Base-by-base conservation (phyloP, 2,329 filamentous ascomycete genomes). In the Aspergillus sp. region DNA sequence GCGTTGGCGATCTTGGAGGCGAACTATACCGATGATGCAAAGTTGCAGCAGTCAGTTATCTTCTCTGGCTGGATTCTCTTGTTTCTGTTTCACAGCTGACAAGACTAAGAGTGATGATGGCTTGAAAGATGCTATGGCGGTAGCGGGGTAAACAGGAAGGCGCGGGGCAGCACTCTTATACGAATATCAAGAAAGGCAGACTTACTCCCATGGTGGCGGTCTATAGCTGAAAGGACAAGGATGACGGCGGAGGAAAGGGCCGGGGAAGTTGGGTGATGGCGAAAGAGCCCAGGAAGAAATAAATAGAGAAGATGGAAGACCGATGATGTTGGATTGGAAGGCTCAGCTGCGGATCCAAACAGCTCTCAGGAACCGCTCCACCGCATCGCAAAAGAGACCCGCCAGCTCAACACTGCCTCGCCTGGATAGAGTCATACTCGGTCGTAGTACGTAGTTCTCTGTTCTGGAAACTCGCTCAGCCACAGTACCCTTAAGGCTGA, bases 1-100 rank as follows among this genome's bases (percentile, higher is more conserved):
- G 67, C 66, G 48, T 70, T 72, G 51, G 77, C 76, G 57, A 76
- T 70, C 63, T 76, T 75, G 52, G 71, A 71, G 27, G 73, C 72
- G 63, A 75, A 75, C 73, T 75, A 61, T 14, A 19, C 31, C n/a
- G 54, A 56, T 44, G 57, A 55, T 62, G 46, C 57, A 61, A 53
- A 61, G 52, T 15, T 59, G 61, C 57, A 56, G 57, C 31, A n/a
- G 52, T 61, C 58, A 62, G 60, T 49, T 45, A 31, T 31, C 27
- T 11, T 31, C 27, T 31, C 27, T 31, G 27, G 27, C 9, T 31
- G 33, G 46, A 43, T 58, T 55, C 7, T 35, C 44, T 55, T 27
- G 40, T 43, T 53, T 57, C 25, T 52, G 46, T 53, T 60, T 58
- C 52, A 48, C 44, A 41, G 47, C 8, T 8, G 33, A 25, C 40